Percentiles rank a stretch among this genome's conserved stretches.
These are phyloP conservation scores for Ogataea kodamae DNA, from an alignment of 805 yeast genomes.

Conservation along the genomic window DNA sequence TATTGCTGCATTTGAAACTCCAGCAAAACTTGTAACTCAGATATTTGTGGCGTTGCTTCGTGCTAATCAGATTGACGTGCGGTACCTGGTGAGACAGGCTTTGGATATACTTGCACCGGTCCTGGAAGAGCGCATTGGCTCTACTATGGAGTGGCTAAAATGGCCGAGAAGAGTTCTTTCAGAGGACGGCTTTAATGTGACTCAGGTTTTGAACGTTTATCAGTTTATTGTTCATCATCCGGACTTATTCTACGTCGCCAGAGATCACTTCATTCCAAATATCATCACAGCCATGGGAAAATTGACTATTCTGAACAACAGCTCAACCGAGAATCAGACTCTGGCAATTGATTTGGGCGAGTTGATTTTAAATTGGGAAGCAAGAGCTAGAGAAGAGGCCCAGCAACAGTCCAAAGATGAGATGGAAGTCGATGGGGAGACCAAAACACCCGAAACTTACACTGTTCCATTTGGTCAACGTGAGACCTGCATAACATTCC, in stretches of 20 bases:
- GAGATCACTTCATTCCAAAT: slow-evolving; percentile 86
- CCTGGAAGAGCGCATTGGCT: slow-evolving; percentile 64
- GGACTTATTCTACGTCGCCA: slow-evolving; percentile 75
- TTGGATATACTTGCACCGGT: slow-evolving; percentile 87
- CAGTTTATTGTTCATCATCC: slow-evolving; percentile 86
- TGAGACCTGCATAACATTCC: slow-evolving; percentile 86
- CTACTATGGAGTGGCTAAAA: slow-evolving; percentile 73
- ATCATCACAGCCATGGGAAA: slow-evolving; percentile 92
- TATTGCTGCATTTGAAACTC: slow-evolving; percentile 84
- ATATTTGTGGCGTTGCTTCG: slow-evolving; percentile 86
- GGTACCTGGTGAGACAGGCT: slow-evolving; percentile 80
- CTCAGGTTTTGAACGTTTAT: slow-evolving; percentile 82
- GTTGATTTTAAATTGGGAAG: slow-evolving; percentile 82
- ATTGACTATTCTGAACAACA: slow-evolving; percentile 70
- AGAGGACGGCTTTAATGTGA: slow-evolving; percentile 84
- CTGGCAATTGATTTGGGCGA: slow-evolving; percentile 90
- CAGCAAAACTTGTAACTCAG: slow-evolving; percentile 82
- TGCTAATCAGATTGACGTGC: slow-evolving; percentile 81
- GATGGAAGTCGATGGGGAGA: slow-evolving; percentile 22
- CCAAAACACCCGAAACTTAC: slow-evolving; percentile 36
- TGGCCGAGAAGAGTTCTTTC: slow-evolving; percentile 92
- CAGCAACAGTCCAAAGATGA: slow-evolving; percentile 6
- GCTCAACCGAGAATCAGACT: slow-evolving; percentile 76
- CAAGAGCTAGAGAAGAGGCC: slow-evolving; percentile 38
- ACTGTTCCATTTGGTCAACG: slow-evolving; percentile 72